Evolutionary conservation across 2,329 filamentous ascomycete genomes (phyloP).

Genomic region (Botrytis squamosa): DNA sequence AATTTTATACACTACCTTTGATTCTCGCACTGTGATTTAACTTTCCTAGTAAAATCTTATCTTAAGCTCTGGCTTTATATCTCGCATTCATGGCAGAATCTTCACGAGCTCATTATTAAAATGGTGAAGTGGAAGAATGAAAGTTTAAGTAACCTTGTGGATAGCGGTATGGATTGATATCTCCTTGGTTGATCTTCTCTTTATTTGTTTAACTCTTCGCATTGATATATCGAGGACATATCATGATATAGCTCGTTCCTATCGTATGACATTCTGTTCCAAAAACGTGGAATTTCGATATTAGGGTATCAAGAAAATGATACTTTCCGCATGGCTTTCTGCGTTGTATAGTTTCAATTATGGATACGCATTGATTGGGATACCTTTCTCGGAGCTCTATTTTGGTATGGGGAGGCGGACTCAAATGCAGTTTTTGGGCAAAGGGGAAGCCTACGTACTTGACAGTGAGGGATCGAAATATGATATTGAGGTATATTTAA

Average conservation of each 20-base stretch:
- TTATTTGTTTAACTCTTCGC: not conserved
- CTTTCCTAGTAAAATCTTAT: not conserved
- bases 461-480: not conserved
- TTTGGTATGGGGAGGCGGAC: not conserved
- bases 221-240: not conserved
- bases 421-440: not conserved
- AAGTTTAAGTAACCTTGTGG: not conserved
- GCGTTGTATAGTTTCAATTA: not conserved
- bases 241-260: not conserved
- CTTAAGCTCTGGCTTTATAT: not conserved
- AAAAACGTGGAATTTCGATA: not conserved
- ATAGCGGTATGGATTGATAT: not conserved
- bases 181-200: not conserved
- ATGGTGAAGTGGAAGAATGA: not conserved
- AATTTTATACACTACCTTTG: conserved; percentile 18
- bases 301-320: not conserved
- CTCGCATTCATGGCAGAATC: not conserved
- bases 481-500: too few relatives aligned
- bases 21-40: not conserved
- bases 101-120: not conserved
- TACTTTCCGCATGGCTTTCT: not conserved
- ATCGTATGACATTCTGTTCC: not conserved
- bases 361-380: not conserved
- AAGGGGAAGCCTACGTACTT: not conserved
- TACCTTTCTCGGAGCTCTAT: not conserved